Base-by-base conservation (phyloP, 2,329 filamentous ascomycete species). In the Epichloe bromicola region DNA sequence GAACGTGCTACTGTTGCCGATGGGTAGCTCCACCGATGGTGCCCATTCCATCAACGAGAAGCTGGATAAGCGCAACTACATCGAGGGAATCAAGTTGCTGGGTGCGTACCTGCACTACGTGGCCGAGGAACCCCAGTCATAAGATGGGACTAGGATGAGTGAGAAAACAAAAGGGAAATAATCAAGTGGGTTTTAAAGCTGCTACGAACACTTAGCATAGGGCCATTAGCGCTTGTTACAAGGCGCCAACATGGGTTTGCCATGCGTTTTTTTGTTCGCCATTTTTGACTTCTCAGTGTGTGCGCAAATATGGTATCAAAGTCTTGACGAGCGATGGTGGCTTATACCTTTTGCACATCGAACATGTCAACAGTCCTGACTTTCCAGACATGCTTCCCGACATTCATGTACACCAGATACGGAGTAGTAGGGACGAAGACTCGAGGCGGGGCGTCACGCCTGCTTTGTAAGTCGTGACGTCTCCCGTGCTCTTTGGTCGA, bases 41-140 rank as follows among this genome's bases (percentile, higher is more conserved):
- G 93, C 93, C 7, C 93, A 98, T 72, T 95, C 88, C 36, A 94
- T 96, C 70, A 98, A 98, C 68, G 93, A 97, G 80, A 96, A 95
- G 78, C 76, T 98, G 52, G 93, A 98, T 69, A 89, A 86, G 78
- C 82, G 80, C 65, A 98, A 98, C 72, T 98, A 98, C 68, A 95
- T 98, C 63, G 89, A 98, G 74, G 93, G 93, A 46, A 96, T 87
- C 61, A 98, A 98, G 80, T 72, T 98, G 56, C 71, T 98, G 52
- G 93, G 93, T 46, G 87, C 91, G 3, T 98, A 98, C 67, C 72
- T 98, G 64, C 91, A 97, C 72, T 96, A 96, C 61, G 89, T 95
- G 57, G 89, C 90, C 2, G 88, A 91, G 65, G 93, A 98, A 76
- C 82, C 87, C 39, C 82, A 66, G 55, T 51, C 49, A 37, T 72